A percentile compares a stretch with the other conserved stretches of the same genome.
These are phyloP conservation scores for Sugiyamaella qingdaonensis DNA, from an alignment of 805 yeast species.

Conservation along the genomic window DNA sequence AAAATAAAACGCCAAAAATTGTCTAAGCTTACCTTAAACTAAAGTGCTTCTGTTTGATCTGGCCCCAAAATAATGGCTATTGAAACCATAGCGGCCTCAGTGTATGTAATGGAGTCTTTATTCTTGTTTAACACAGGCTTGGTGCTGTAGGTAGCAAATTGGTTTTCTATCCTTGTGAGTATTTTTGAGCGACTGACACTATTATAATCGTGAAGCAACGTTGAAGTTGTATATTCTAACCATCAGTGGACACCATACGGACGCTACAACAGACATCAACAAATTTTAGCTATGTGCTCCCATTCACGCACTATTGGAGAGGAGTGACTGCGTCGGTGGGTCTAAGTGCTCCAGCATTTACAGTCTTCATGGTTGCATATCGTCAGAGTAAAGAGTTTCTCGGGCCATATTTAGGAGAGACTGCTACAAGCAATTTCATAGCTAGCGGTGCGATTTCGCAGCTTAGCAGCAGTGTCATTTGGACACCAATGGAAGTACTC, in stretches of 20 bases:
- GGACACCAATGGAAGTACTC: slow-evolving; percentile 46
- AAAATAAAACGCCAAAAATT: too few species aligned
- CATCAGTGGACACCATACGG: slow-evolving; percentile 37
- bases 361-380: slow-evolving; percentile 39
- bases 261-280: slow-evolving; percentile 41
- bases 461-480: slow-evolving; percentile 35
- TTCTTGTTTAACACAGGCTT: slow-evolving; percentile 21
- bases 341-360: slow-evolving; percentile 40
- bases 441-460: slow-evolving; percentile 39
- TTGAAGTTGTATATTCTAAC: background rate
- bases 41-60: too few species aligned
- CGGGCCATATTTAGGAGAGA: slow-evolving; percentile 35
- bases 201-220: too few species aligned
- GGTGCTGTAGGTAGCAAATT: slow-evolving; percentile 36
- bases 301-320: slow-evolving; percentile 37
- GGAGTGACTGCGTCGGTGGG: slow-evolving; percentile 38
- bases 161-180: slow-evolving; percentile 35
- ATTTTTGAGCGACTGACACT: background rate
- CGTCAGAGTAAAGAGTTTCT: slow-evolving; percentile 36
- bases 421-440: slow-evolving; percentile 33
- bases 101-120: slow-evolving; percentile 22
- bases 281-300: slow-evolving; percentile 33
- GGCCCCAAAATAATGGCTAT: slow-evolving; percentile 30
- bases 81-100: slow-evolving; percentile 37
- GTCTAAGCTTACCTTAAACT: too few species aligned